phyloP scores from a whole-genome alignment of 768 basidiomycete species.

The Chlorophyllum brunneum region DNA sequence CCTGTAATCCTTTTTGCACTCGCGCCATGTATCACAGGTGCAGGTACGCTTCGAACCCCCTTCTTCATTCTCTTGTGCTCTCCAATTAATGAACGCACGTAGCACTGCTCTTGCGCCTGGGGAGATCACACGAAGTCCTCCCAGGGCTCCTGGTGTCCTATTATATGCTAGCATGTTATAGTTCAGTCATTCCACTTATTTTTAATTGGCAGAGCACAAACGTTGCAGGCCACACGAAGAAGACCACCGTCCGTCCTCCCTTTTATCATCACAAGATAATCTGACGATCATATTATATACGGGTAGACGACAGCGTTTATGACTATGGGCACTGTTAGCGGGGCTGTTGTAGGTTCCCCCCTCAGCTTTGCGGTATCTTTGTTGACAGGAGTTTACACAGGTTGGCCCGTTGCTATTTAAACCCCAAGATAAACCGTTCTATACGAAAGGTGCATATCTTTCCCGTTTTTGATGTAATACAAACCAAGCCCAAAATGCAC shows the following conservation, averaged over 20 bases:
- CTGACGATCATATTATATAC: too few relatives aligned
- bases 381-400: too few relatives aligned
- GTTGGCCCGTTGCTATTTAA: constrained; percentile 23
- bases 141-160: constrained; percentile 26
- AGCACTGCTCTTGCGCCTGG: constrained; percentile 25
- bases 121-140: constrained; percentile 22
- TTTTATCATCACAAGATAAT: too few relatives aligned
- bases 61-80: background rate
- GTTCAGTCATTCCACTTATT: constrained; percentile 21
- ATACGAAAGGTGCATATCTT: constrained; percentile 15
- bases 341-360: constrained; percentile 21
- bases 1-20: constrained; percentile 21
- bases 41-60: constrained; percentile 18
- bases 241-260: constrained; percentile 21
- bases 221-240: constrained; percentile 31
- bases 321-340: constrained; percentile 22
- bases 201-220: constrained; percentile 32
- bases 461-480: background rate
- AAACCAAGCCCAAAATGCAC: background rate
- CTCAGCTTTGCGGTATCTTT: background rate
- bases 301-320: constrained; percentile 25
- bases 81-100: background rate
- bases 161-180: constrained; percentile 24
- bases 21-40: constrained; percentile 20
- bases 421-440: constrained; percentile 19